Evolutionary conservation across 2,329 filamentous ascomycete genomes (phyloP), one percentile per base, ranked within the genome.

Genomic region (Eutypa lata): DNA sequence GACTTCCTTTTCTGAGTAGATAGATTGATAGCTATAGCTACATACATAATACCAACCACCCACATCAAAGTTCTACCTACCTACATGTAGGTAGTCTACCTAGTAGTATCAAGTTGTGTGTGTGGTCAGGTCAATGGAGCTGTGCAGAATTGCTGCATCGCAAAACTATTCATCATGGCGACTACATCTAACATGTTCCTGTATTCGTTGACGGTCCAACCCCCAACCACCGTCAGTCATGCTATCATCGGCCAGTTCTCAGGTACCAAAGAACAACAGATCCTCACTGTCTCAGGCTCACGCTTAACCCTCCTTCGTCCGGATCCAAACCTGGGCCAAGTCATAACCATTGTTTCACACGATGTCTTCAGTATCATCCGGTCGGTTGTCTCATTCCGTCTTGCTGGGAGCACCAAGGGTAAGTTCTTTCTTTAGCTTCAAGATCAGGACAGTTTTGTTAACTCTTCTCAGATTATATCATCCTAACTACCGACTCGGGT

Each of bases 341-440:
- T 97, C 65, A 83, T 88, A 48, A 91, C 91, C 6, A 76, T 97
- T 26, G 82, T 95, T 56, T 91, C 93, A 2, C 93, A 97, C 69
- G 90, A 99, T 78, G 84, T 96, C 47, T 99, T 99, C 73, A 93
- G 92, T 61, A 97, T 99, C 67, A 93, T 99, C 60, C 84, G 95
- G 59, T 86, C 88, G 44, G 81, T 99, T 62, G 89, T 91, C 51
- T 85, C 91, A 24, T 97, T 97, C 70, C 85, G 94, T 55, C 81
- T 99, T 56, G 92, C 95, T 48, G 95, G 95, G 59, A 96, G 91
- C 71, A 92, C 80, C 65, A 97, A 97, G 88, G 93, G 93, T 97
- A 87, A 80, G 90, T 83, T 68, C 61, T 66, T 69, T 71, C 71
- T 74, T 68, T 65, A 73, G 72, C 71, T 77, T 79, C 84, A 86